Base-by-base conservation (phyloP, 345 rosid species). In the Cochlearia excelsa region DNA sequence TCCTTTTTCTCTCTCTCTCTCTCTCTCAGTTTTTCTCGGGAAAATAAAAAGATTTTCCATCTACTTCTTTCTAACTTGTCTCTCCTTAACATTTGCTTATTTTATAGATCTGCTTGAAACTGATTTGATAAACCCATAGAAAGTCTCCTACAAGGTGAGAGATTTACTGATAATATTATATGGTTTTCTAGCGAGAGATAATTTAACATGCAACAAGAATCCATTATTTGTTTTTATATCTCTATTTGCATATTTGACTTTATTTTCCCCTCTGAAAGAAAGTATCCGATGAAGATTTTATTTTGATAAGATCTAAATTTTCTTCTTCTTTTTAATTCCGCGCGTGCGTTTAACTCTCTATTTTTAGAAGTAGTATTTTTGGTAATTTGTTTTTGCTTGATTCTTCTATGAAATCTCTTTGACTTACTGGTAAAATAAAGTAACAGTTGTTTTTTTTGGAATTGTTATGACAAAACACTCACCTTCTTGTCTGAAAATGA, bases 41-140 rank as follows among this genome's bases (percentile, higher is more conserved):
- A 51, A 57, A 55, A 48, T 31, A 28, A 26, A 0, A 10, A 27
- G 1, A 37, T 10, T 37, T 57, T 62, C 40, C 39, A 63, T 10
- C 62, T 51, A 11, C 28, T 46, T 56, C 68, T 52, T 6, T 66
- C 67, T 62, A 49, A 54, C 62, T 49, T 26, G 47, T 46, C 23
- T 16, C 23, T 39, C 27, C 6, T 46, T 54, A 61, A 48, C 73
- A 44, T 51, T 51, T 60, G 9, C 35, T 39, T 38, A 30, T 47
- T 47, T 9, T 43, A 54, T 77, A 83, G 88, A 81, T 81, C 84
- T 81, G 69, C 63, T 43, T 10, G 40, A 34, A 42, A 41, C 58
- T 53, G 43, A 30, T 65, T 51, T 31, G 7, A 6, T 41, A 41
- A 43, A 44, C 23, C 51, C 61, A 47, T 33, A 52, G 8, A 58